Conservation (phyloP, 495 filamentous ascomycete genomes). For the Sphaerosporella brunnea region DNA sequence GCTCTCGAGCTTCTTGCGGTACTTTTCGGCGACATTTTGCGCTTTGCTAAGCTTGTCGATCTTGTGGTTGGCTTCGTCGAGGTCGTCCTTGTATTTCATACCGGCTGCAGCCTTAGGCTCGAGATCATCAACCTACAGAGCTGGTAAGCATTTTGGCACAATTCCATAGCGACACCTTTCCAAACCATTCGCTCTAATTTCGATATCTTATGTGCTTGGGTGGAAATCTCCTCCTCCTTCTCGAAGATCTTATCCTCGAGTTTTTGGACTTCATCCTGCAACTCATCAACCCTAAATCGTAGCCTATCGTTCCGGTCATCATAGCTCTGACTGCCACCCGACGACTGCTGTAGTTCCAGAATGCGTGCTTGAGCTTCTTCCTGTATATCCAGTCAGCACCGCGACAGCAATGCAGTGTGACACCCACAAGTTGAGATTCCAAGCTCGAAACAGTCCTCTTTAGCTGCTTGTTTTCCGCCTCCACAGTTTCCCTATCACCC, state of each 20-base stretch:
- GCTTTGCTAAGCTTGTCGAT: conserved; percentile 24
- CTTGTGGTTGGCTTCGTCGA: conserved; percentile 25
- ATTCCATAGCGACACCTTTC: too few species aligned
- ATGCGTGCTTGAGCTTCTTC: conserved; percentile 20
- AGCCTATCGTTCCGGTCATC: not conserved
- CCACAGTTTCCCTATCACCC: conserved; percentile 22
- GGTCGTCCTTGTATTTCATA: conserved; percentile 25
- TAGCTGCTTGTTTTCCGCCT: conserved; percentile 18
- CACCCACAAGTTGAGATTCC: conserved; percentile 17
- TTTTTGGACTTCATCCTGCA: conserved; percentile 24
- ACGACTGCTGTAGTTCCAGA: conserved; percentile 14
- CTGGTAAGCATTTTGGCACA: not conserved
- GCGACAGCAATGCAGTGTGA: conserved; percentile 18
- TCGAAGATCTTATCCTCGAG: conserved; percentile 24
- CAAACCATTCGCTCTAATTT: conserved; percentile 17
- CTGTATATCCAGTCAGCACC: not conserved
- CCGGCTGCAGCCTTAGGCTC: conserved; percentile 20
- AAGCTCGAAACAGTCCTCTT: conserved; percentile 14
- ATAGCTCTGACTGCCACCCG: conserved; percentile 5
- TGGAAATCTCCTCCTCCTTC: conserved; percentile 21
- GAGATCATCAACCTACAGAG: conserved; percentile 19
- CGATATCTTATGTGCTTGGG: conserved; percentile 17
- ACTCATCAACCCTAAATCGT: conserved; percentile 9
- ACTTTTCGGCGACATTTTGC: conserved; percentile 26
- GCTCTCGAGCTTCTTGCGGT: conserved; percentile 24